A percentile compares a stretch with the other conserved stretches of the same genome.
phyloP scores from a whole-genome alignment of 352 stramenopile species.

The Phytopythium chamaehyphon region DNA sequence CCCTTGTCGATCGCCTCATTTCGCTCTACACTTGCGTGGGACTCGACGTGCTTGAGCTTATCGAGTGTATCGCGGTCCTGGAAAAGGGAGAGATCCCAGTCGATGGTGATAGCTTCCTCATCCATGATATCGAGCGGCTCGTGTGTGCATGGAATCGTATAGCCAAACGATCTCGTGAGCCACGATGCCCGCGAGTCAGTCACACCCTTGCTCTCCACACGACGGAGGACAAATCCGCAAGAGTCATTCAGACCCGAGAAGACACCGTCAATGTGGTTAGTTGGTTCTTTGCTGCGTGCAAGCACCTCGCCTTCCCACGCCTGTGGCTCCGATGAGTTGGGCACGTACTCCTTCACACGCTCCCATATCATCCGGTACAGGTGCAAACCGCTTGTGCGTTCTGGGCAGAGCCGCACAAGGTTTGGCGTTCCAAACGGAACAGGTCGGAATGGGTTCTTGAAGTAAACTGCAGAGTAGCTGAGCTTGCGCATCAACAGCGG shows the following conservation, averaged over 20 bases:
- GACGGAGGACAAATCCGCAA: constrained; percentile 75
- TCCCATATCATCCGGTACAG: constrained; percentile 83
- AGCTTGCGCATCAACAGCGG: constrained; percentile 81
- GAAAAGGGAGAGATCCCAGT: constrained; percentile 84
- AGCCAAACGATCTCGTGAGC: constrained; percentile 78
- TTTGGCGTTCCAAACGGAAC: constrained; percentile 84
- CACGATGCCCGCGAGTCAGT: constrained; percentile 76
- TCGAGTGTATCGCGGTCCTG: constrained; percentile 79
- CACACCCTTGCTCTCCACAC: constrained; percentile 80
- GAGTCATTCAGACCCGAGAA: constrained; percentile 71
- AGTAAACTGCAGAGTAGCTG: constrained; percentile 85
- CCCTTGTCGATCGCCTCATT: constrained; percentile 88
- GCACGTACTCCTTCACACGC: constrained; percentile 78
- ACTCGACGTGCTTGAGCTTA: constrained; percentile 84
- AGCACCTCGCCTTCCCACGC: constrained; percentile 26
- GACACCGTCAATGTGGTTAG: constrained; percentile 77
- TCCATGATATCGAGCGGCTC: constrained; percentile 77
- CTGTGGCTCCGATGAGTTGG: constrained; percentile 28
- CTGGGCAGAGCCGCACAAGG: constrained; percentile 81
- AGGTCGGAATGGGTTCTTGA: constrained; percentile 86
- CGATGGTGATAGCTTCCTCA: constrained; percentile 84
- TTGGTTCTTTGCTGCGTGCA: constrained; percentile 24
- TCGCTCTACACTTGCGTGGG: constrained; percentile 72
- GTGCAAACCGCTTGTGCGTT: constrained; percentile 72
- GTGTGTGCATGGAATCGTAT: constrained; percentile 73